These are phyloP conservation scores for Lactuca saligna DNA, from an alignment of 129 eudicot species.

Conservation along the genomic window DNA sequence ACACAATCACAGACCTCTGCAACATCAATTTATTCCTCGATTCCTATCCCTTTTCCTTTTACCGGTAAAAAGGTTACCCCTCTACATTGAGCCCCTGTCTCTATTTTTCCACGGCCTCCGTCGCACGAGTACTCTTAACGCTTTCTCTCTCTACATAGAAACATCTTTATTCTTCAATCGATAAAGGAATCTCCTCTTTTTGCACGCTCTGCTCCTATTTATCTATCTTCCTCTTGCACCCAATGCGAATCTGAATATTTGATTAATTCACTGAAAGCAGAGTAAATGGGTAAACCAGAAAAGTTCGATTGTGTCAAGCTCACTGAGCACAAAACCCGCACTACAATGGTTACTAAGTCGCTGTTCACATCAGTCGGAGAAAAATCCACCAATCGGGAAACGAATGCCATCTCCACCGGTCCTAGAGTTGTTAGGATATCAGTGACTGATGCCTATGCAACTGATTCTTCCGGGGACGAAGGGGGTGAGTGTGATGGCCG, in stretches of 20 bases:
- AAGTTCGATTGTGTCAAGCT: conserved; percentile 47
- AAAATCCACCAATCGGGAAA: not conserved
- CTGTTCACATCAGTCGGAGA: not conserved
- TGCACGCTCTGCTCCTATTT: conserved; percentile 15
- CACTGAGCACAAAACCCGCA: conserved; percentile 56
- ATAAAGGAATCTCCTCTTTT: conserved; percentile 43
- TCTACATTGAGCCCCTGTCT: not conserved
- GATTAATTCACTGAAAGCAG: conserved; percentile 5
- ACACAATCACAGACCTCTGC: conserved; percentile 18
- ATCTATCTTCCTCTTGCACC: not conserved
- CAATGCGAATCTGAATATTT: conserved; percentile 41
- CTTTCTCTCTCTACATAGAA: conserved; percentile 16
- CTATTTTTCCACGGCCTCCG: not conserved
- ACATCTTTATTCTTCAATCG: conserved; percentile 20
- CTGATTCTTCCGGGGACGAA: conserved; percentile 82
- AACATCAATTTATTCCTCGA: conserved; percentile 9
- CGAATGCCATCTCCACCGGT: not conserved
- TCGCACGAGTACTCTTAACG: conserved; percentile 16
- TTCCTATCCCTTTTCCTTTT: conserved; percentile 8
- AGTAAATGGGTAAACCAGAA: not conserved
- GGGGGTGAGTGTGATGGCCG: conserved; percentile 30
- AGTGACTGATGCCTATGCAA: conserved; percentile 81
- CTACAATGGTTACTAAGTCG: conserved; percentile 24
- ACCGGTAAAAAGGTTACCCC: not conserved
- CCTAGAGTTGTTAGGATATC: conserved; percentile 61